Evolutionary conservation across 495 filamentous ascomycete species (phyloP), one percentile per base, ranked within the genome.

Genomic region (Thermothielavioides terrestris): DNA sequence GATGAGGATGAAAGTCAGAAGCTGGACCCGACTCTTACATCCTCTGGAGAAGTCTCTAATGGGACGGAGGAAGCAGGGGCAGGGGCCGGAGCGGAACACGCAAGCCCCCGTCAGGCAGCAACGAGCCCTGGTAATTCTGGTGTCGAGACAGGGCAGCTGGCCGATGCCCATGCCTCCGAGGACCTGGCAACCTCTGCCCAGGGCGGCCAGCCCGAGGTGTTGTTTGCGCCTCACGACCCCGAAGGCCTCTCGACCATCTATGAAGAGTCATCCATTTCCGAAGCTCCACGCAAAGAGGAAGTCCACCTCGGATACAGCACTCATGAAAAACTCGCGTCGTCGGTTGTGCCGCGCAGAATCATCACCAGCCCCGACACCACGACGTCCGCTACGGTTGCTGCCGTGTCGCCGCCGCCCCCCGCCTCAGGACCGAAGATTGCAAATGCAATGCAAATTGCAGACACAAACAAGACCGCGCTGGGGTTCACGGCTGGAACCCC

Each of bases 231-330:
- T 7, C 46, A 53, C n/a, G 50, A 64, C 20, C 56, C 61, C 1
- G 61, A 64, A 42, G 56, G 59, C 4, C 46, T 64, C 8, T 60
- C 61, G 20, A 64, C 61, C 14, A 64, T 64, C 26, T 60, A 54
- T 23, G 61, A 64, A 27, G 61, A 64, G 42, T 50, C 45, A 18
- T 48, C 42, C 11, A 35, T 42, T 2, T 6, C 55, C 2, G 53
- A 57, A 9, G 6, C 3, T 3, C 20, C 3, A 17, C 6, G 27
- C 15, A 12, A 28, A 30, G 22, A 30, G 7, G 10, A 11, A 14
- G 25, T n/a, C 14, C 23, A 12, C 3, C 11, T 23, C n/a, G 20
- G n/a, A n/a, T n/a, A n/a, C n/a, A n/a, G n/a, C n/a, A n/a, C n/a
- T n/a, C n/a, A n/a, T 20, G 31, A 35, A 17, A 31, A 37, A 17